These are phyloP conservation scores for Trichophyton verrucosum DNA, from an alignment of 2,329 filamentous ascomycete species.

Conservation along the genomic window DNA sequence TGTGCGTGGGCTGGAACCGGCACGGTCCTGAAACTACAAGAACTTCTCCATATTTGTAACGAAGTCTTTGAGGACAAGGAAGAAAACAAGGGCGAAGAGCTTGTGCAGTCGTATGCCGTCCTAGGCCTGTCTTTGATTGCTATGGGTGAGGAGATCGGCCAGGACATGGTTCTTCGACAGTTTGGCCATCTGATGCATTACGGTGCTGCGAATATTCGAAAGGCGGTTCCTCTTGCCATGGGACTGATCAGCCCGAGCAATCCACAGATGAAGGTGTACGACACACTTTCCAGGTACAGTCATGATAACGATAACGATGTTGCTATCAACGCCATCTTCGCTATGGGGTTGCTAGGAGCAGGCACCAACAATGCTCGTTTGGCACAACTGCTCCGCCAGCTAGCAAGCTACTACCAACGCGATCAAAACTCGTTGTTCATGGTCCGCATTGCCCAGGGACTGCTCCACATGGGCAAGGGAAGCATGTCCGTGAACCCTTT, in stretches of 20 bases:
- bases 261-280: constrained; percentile 99
- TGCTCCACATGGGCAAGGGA: constrained; percentile 98
- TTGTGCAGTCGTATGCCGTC: constrained; percentile 91
- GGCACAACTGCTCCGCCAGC: constrained; percentile 82
- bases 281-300: constrained; percentile 91
- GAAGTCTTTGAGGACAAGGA: constrained; percentile 91
- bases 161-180: constrained; percentile 96
- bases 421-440: constrained; percentile 96
- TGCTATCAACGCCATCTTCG: constrained; percentile 95
- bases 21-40: constrained; percentile 91
- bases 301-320: constrained; percentile 99
- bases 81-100: constrained; percentile 87
- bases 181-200: constrained; percentile 99
- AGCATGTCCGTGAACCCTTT: constrained; percentile 95
- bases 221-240: constrained; percentile 91
- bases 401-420: constrained; percentile 96
- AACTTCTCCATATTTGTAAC: constrained; percentile 94
- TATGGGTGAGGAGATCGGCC: constrained; percentile 96
- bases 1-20: constrained; percentile 98
- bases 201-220: constrained; percentile 90
- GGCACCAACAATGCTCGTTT: constrained; percentile 97
- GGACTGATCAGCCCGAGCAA: constrained; percentile 94
- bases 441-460: constrained; percentile 95
- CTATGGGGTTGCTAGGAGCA: constrained; percentile 92
- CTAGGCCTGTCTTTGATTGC: constrained; percentile 86